These are phyloP conservation scores for Syncephalis fuscata DNA, from an alignment of 371 early-diverging fungal species.

Conservation along the genomic window DNA sequence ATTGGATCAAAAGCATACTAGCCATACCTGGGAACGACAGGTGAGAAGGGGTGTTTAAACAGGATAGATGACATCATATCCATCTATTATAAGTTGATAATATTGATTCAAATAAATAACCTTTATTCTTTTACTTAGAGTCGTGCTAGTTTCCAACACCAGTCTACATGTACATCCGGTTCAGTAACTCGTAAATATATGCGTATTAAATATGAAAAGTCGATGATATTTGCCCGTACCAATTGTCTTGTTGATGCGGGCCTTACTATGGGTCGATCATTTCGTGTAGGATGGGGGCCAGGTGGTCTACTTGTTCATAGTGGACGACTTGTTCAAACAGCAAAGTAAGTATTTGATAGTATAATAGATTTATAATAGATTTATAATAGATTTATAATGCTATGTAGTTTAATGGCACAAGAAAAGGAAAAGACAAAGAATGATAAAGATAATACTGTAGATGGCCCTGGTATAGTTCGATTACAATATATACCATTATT, in stretches of 20 bases:
- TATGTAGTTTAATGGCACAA: too few relatives aligned
- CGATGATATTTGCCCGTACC: constrained; percentile 13
- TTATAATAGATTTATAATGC: too few relatives aligned
- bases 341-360: too few relatives aligned
- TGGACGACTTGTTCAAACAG: constrained; percentile 10
- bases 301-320: constrained; percentile 32
- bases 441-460: not conserved
- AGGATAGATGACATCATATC: too few relatives aligned
- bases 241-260: constrained; percentile 38
- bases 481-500: too few relatives aligned
- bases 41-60: too few relatives aligned
- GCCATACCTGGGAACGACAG: too few relatives aligned
- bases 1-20: too few relatives aligned
- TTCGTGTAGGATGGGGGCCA: constrained; percentile 62
- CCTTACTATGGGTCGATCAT: constrained; percentile 48
- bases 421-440: not conserved
- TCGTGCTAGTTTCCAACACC: constrained; percentile 15
- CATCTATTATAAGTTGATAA: too few relatives aligned
- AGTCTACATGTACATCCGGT: constrained; percentile 1
- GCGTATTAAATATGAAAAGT: constrained; percentile 12
- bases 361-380: too few relatives aligned
- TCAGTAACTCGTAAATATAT: constrained; percentile 14
- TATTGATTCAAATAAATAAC: not conserved
- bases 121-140: constrained; percentile 2
- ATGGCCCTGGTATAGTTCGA: too few relatives aligned